phyloP scores from a whole-genome alignment of 345 rosid species.

The Euphorbia peplus region DNA sequence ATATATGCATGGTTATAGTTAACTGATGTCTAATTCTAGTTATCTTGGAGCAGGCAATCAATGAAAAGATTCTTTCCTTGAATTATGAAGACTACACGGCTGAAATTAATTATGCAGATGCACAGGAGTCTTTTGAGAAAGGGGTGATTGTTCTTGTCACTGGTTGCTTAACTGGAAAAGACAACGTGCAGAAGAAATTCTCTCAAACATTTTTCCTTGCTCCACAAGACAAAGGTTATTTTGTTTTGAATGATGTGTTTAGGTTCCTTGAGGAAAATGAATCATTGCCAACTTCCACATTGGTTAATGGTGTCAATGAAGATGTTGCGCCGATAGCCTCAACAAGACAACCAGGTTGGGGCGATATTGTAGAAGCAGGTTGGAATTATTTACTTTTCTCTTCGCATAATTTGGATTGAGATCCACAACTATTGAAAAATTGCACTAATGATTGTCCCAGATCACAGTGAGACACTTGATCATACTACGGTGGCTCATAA shows the following conservation, averaged over 20 bases:
- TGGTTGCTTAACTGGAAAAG: slow-evolving; percentile 74
- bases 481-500: slow-evolving; percentile 29
- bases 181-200: slow-evolving; percentile 71
- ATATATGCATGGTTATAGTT: not conserved
- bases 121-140: slow-evolving; percentile 63
- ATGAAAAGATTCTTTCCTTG: slow-evolving; percentile 25
- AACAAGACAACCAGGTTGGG: slow-evolving; percentile 45
- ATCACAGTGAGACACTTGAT: slow-evolving; percentile 29
- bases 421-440: not conserved
- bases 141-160: slow-evolving; percentile 87
- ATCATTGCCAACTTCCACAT: slow-evolving; percentile 26
- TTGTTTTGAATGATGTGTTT: slow-evolving; percentile 82
- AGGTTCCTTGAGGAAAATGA: slow-evolving; percentile 70
- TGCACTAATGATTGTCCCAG: slow-evolving; percentile 30
- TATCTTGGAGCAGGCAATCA: slow-evolving; percentile 27
- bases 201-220: slow-evolving; percentile 88
- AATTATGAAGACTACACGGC: slow-evolving; percentile 48
- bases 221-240: slow-evolving; percentile 87
- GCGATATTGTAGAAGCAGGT: slow-evolving; percentile 10
- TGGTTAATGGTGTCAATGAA: slow-evolving; percentile 35
- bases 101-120: slow-evolving; percentile 91
- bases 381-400: not conserved
- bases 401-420: not conserved
- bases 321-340: slow-evolving; percentile 33
- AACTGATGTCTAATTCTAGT: not conserved